Percentiles rank a stretch among this genome's conserved stretches.
Evolutionary conservation across 1,139 yeast genomes (phyloP).

Genomic region (Protomyces macrosporus): DNA sequence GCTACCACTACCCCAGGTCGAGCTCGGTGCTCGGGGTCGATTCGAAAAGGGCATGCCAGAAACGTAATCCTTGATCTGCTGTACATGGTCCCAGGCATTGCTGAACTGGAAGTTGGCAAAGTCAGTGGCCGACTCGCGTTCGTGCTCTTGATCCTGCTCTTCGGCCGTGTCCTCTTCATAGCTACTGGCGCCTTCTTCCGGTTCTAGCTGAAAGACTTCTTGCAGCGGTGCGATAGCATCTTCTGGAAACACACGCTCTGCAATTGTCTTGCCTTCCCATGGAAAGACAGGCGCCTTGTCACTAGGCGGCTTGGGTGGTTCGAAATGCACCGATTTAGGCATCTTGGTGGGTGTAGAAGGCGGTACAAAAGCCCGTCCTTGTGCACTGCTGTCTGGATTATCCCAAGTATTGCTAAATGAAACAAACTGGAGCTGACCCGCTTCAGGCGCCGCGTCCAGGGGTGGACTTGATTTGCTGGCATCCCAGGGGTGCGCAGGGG

Average conservation of each 20-base stretch:
- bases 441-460: constrained; percentile 45
- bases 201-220: constrained; percentile 7
- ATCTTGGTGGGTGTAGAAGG: constrained; percentile 27
- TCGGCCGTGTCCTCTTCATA: constrained; percentile 5
- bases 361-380: constrained; percentile 28
- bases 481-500: constrained; percentile 40
- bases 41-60: constrained; percentile 6
- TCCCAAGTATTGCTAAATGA: constrained; percentile 38
- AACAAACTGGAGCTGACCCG: constrained; percentile 34
- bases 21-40: constrained; percentile 19
- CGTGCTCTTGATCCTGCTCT: neutral
- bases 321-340: constrained; percentile 21
- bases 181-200: neutral
- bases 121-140: neutral
- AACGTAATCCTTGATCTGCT: constrained; percentile 11
- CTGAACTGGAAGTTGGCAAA: constrained; percentile 7
- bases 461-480: constrained; percentile 42
- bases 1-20: constrained; percentile 15
- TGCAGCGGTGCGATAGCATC: constrained; percentile 25
- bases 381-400: constrained; percentile 23
- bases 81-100: constrained; percentile 23
- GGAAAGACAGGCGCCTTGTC: constrained; percentile 18
- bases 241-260: constrained; percentile 22
- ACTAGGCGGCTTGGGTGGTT: constrained; percentile 10
- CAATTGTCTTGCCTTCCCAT: constrained; percentile 16